These are phyloP conservation scores for Poteriospumella lacustris DNA, from an alignment of 108 stramenopile species.

Conservation along the genomic window DNA sequence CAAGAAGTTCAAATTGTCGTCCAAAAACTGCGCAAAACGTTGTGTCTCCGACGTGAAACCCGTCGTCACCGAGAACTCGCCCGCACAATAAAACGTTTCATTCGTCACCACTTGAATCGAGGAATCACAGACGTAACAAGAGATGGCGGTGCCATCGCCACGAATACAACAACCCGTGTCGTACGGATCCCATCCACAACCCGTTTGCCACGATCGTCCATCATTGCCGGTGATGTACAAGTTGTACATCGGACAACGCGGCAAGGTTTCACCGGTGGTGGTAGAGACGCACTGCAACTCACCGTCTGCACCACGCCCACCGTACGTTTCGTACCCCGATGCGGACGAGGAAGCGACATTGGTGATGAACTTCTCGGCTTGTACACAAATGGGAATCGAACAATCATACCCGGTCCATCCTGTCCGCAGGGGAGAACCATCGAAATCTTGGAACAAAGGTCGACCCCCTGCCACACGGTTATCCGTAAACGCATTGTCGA, in stretches of 20 bases:
- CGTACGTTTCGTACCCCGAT: neutral
- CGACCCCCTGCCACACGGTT: constrained; percentile 59
- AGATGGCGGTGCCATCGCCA: constrained; percentile 11
- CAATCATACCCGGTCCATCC: constrained; percentile 84
- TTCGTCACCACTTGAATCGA: neutral
- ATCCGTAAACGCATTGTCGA: constrained; percentile 61
- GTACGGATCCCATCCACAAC: constrained; percentile 67
- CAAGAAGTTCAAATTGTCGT: neutral
- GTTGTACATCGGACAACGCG: constrained; percentile 52
- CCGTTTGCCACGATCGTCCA: constrained; percentile 63
- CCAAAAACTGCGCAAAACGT: neutral
- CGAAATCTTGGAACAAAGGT: constrained; percentile 63
- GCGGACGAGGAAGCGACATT: constrained; percentile 40
- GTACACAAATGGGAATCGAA: constrained; percentile 70
- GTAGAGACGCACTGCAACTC: constrained; percentile 15
- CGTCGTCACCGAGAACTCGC: neutral
- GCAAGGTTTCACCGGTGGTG: constrained; percentile 3
- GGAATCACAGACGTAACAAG: constrained; percentile 19
- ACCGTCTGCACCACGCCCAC: constrained; percentile 59
- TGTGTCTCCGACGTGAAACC: neutral
- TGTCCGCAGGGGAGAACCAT: constrained; percentile 69
- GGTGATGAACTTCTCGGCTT: constrained; percentile 60
- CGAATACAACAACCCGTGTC: constrained; percentile 68
- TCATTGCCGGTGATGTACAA: constrained; percentile 54
- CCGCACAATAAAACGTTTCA: constrained; percentile 22